These are phyloP conservation scores for Tetracladium setigerum DNA, from an alignment of 495 filamentous ascomycete species.

Conservation along the genomic window DNA sequence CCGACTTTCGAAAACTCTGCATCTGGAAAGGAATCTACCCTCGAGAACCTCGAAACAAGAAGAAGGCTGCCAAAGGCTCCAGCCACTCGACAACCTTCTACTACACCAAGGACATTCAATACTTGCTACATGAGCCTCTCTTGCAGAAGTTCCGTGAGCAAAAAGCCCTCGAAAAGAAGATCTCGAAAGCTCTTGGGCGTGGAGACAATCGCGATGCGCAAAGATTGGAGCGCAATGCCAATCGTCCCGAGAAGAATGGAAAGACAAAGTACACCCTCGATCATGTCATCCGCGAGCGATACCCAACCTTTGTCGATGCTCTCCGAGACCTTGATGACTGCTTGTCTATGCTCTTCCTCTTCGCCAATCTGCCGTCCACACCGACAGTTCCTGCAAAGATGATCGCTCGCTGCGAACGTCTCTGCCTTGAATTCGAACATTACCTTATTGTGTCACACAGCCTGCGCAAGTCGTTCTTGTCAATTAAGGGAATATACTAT, in stretches of 20 bases:
- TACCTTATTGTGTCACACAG: constrained; percentile 88
- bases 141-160: constrained; percentile 93
- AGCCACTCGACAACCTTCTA: constrained; percentile 94
- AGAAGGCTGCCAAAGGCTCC: constrained; percentile 87
- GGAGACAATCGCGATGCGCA: constrained; percentile 82
- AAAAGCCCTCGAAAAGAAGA: constrained; percentile 94
- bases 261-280: constrained; percentile 83
- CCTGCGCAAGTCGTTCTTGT: constrained; percentile 90
- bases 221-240: constrained; percentile 50
- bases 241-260: constrained; percentile 74
- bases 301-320: constrained; percentile 94
- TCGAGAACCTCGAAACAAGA: constrained; percentile 90
- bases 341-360: constrained; percentile 92
- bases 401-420: constrained; percentile 81
- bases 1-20: constrained; percentile 94
- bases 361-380: constrained; percentile 90
- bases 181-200: constrained; percentile 79
- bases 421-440: constrained; percentile 93
- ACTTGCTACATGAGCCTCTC: constrained; percentile 94
- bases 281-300: constrained; percentile 95
- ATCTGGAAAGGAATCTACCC: constrained; percentile 99
- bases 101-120: constrained; percentile 98
- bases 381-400: constrained; percentile 83
- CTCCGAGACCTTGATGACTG: constrained; percentile 94
- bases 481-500: constrained; percentile 99